These are phyloP conservation scores for Diaporthe sp. DNA, from an alignment of 2,329 filamentous ascomycete species.

Conservation along the genomic window DNA sequence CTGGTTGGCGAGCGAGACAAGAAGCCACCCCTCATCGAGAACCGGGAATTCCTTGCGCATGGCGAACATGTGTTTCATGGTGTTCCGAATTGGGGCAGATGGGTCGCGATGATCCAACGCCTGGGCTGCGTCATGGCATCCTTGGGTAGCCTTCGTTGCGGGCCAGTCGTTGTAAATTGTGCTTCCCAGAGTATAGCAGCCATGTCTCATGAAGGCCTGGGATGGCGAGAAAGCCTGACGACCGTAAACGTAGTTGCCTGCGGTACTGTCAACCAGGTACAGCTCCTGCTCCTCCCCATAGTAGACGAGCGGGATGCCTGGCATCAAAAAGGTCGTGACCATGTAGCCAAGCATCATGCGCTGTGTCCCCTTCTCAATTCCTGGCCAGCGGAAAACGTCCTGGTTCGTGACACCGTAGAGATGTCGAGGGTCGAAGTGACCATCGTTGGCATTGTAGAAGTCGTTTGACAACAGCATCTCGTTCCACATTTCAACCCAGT, in stretches of 20 bases:
- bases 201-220: constrained; percentile 73
- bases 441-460: constrained; percentile 71
- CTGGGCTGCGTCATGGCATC: constrained; percentile 67
- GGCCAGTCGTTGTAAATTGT: constrained; percentile 70
- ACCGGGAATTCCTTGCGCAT: constrained; percentile 69
- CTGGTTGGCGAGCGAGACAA: constrained; percentile 70
- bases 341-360: constrained; percentile 70
- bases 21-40: constrained; percentile 70
- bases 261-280: constrained; percentile 73
- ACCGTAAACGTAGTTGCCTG: constrained; percentile 74
- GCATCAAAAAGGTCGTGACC: constrained; percentile 71
- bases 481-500: constrained; percentile 67
- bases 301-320: constrained; percentile 64
- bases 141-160: constrained; percentile 62
- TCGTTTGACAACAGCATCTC: constrained; percentile 71
- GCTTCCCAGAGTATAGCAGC: constrained; percentile 70
- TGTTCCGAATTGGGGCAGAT: constrained; percentile 71
- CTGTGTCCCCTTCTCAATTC: constrained; percentile 69
- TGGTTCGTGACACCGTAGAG: constrained; percentile 77
- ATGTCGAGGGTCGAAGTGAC: constrained; percentile 73
- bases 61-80: constrained; percentile 73
- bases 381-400: constrained; percentile 76
- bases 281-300: constrained; percentile 77
- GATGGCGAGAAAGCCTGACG: constrained; percentile 72
- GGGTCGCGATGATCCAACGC: constrained; percentile 75